Conservation (phyloP, 1,284 basidiomycete genomes). For the Lignosus rhinocerotis region DNA sequence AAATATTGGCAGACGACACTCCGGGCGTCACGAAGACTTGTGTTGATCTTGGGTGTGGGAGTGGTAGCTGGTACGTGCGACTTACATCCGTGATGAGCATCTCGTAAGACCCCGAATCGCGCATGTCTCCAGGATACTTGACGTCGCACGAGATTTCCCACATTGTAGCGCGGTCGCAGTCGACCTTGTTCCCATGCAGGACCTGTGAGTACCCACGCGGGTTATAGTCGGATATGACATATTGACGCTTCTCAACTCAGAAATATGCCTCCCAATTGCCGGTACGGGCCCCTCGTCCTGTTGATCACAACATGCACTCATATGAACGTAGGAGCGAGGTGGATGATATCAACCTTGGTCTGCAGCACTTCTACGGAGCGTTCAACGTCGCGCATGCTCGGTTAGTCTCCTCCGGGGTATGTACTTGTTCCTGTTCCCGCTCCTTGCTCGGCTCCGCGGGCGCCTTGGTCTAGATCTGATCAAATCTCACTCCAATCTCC, state of each 20-base stretch:
- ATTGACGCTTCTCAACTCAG: slow-evolving; percentile 33
- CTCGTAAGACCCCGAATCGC: not conserved
- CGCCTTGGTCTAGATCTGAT: slow-evolving; percentile 15
- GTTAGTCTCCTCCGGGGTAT: slow-evolving; percentile 67
- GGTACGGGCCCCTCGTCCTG: slow-evolving; percentile 41
- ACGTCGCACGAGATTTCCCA: slow-evolving; percentile 71
- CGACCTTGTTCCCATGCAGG: slow-evolving; percentile 76
- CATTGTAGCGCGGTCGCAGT: slow-evolving; percentile 68
- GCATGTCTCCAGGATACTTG: slow-evolving; percentile 60
- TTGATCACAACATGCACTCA: slow-evolving; percentile 8
- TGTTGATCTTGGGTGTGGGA: slow-evolving; percentile 79
- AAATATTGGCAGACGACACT: slow-evolving; percentile 59
- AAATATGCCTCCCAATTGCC: slow-evolving; percentile 66
- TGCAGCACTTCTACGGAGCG: slow-evolving; percentile 75
- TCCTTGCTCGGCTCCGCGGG: slow-evolving; percentile 12
- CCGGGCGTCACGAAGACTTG: slow-evolving; percentile 59
- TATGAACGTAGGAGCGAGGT: slow-evolving; percentile 61
- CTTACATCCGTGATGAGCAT: slow-evolving; percentile 2
- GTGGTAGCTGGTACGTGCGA: slow-evolving; percentile 64
- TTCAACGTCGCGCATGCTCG: slow-evolving; percentile 76
- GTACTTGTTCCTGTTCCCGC: slow-evolving; percentile 30
- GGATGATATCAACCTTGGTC: slow-evolving; percentile 79
- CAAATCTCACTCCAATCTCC: slow-evolving; percentile 27
- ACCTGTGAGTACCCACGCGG: slow-evolving; percentile 45
- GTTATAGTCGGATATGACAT: not conserved